phyloP scores from a whole-genome alignment of 2,329 filamentous ascomycete species.

The Knufia petricola region DNA sequence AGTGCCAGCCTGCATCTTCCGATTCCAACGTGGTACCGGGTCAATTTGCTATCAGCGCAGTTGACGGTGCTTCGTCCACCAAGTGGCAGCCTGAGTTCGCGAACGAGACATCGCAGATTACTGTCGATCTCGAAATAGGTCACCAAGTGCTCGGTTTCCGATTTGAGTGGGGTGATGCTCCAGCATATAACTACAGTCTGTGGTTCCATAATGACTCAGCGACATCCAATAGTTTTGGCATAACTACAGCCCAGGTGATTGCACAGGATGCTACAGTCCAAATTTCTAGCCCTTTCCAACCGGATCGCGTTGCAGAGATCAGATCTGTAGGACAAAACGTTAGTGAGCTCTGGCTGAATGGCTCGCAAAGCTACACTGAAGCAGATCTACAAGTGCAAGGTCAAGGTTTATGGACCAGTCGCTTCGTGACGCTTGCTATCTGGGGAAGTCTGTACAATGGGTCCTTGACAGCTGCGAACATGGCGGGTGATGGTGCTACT shows the following conservation, averaged over 20 bases:
- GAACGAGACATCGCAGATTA: conserved; percentile 45
- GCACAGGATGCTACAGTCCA: conserved; percentile 18
- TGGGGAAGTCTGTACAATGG: conserved; percentile 32
- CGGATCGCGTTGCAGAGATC: conserved; percentile 28
- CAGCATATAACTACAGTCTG: conserved; percentile 45
- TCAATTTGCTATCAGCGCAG: conserved; percentile 58
- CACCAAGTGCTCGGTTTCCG: conserved; percentile 35
- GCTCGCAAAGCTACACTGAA: conserved; percentile 8
- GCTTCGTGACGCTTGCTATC: conserved; percentile 36
- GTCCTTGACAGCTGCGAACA: conserved; percentile 26
- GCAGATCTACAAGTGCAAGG: conserved; percentile 13
- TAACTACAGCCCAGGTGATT: conserved; percentile 9
- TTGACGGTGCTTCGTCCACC: conserved; percentile 57
- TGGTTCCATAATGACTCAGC: conserved; percentile 43
- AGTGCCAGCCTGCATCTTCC: conserved; percentile 50
- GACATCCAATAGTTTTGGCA: conserved; percentile 11
- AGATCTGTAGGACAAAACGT: conserved; percentile 32
- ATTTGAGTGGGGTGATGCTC: conserved; percentile 53
- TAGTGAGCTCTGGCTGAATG: conserved; percentile 23
- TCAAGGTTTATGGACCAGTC: conserved; percentile 26
- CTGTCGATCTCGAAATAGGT: conserved; percentile 42
- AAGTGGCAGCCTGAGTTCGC: conserved; percentile 54
- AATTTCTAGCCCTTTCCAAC: conserved; percentile 32
- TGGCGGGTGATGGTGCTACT: conserved; percentile 35
- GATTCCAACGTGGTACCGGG: conserved; percentile 45